These are phyloP conservation scores for Cercospora brassicicola DNA, from an alignment of 2,329 filamentous ascomycete species.

Conservation along the genomic window DNA sequence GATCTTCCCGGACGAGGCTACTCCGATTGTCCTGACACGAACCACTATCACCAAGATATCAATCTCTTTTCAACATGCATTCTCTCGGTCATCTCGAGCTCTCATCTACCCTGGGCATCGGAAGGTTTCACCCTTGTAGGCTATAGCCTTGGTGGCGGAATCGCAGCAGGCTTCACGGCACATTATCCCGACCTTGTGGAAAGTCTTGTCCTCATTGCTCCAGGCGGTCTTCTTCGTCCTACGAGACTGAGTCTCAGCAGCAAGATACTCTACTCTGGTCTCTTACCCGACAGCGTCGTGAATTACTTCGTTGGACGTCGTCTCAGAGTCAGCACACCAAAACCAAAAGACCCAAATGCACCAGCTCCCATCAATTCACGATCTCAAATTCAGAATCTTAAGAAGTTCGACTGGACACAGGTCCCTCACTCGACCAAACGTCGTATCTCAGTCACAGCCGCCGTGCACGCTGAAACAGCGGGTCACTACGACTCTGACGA, in stretches of 20 bases:
- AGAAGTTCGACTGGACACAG: constrained; percentile 13
- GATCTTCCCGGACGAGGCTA: constrained; percentile 77
- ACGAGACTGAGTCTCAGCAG: constrained; percentile 62
- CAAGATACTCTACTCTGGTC: constrained; percentile 63
- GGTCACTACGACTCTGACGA: background rate
- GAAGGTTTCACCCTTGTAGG: constrained; percentile 69
- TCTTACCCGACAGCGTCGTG: constrained; percentile 61
- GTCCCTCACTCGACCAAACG: constrained; percentile 7
- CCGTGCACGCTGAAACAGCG: constrained; percentile 5
- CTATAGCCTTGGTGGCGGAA: constrained; percentile 77
- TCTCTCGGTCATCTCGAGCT: constrained; percentile 68
- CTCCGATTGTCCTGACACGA: constrained; percentile 67
- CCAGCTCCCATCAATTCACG: background rate
- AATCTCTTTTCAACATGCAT: constrained; percentile 72
- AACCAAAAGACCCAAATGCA: background rate
- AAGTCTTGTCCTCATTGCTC: constrained; percentile 73
- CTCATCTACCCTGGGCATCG: constrained; percentile 61
- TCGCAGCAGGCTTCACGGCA: constrained; percentile 68
- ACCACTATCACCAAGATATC: constrained; percentile 68
- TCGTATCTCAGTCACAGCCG: constrained; percentile 8
- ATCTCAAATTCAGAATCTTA: constrained; percentile 5
- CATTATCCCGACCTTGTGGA: constrained; percentile 68
- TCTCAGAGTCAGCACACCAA: constrained; percentile 24
- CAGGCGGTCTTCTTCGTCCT: constrained; percentile 71
- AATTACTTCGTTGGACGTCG: constrained; percentile 50